Base-by-base conservation (phyloP, 2,329 filamentous ascomycete species). In the Colletotrichum sp. region DNA sequence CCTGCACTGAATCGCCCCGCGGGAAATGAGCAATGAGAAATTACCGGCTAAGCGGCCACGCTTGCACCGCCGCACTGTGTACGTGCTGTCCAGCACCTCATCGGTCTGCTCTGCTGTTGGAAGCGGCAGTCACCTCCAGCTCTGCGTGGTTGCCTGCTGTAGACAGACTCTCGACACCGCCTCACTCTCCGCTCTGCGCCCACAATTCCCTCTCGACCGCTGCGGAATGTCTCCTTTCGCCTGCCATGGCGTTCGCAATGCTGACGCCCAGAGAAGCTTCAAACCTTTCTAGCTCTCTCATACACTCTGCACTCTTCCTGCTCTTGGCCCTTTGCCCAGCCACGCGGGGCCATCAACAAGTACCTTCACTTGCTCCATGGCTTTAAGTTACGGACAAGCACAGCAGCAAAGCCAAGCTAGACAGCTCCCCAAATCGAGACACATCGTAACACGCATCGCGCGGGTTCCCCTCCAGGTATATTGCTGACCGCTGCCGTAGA, bases 21-120 rank as follows among this genome's bases (percentile, higher is more conserved):
- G 70, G 73, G 73, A 75, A 75, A 75, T 75, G 73, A 75, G 73
- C 60, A 48, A 28, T 68, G 57, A 72, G 70, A 75, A 68, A 75
- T 75, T 75, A 73, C 63, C 73, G 57, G 52, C 63, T 67, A 67
- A 67, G 73, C 73, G 70, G 70, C 52, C 32, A 48, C 16, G 24
- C n/a, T 26, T 39, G 15, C 57, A 26, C n/a, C 32, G 21, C n/a
- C 32, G 36, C 73, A 75, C 70, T 67, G 73, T 73, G 57, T 59
- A 55, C 57, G n/a, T 48, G 1, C 39, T 12, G 18, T n/a, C 9
- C 39, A 48, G 39, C 39, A n/a, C 39, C 39, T 43, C 39, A 43
- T 10, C 39, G 6, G 39, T 43, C 39, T 48, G 18, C 39, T n/a
- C 18, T 48, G 18, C 39, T 48, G 18, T 48, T 5, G 36, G 36